Conservation (phyloP, 108 stramenopile genomes). For the Mediolabrus comicus region DNA sequence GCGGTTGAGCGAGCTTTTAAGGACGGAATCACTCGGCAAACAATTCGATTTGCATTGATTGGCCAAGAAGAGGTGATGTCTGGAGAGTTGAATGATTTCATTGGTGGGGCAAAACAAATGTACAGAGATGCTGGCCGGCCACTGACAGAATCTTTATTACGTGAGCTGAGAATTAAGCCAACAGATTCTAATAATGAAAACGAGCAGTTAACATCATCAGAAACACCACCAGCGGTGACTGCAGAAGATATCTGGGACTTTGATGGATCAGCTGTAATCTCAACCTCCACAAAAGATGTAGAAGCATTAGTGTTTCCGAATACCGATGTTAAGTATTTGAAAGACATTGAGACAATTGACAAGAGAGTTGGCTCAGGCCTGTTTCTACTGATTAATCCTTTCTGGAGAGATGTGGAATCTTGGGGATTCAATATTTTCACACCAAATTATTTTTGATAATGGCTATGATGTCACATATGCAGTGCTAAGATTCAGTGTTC, state of each 20-base stretch:
- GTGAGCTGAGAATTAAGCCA: slow-evolving; percentile 48
- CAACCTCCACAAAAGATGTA: slow-evolving; percentile 57
- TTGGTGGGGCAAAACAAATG: slow-evolving; percentile 86
- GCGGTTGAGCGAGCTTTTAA: slow-evolving; percentile 74
- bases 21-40: slow-evolving; percentile 73
- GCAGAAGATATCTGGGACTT: slow-evolving; percentile 86
- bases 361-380: slow-evolving; percentile 56
- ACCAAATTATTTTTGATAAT: slow-evolving; percentile 65
- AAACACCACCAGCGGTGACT: slow-evolving; percentile 49
- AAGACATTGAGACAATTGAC: slow-evolving; percentile 65
- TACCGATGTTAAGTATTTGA: slow-evolving; percentile 77
- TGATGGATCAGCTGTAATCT: slow-evolving; percentile 77
- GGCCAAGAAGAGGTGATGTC: slow-evolving; percentile 51
- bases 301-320: slow-evolving; percentile 83
- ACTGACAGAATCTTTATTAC: slow-evolving; percentile 58
- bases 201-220: slow-evolving; percentile 7
- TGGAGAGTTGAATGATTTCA: slow-evolving; percentile 68
- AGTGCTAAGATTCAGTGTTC: slow-evolving; percentile 51
- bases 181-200: slow-evolving; percentile 10
- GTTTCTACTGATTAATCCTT: slow-evolving; percentile 79
- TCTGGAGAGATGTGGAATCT: slow-evolving; percentile 80
- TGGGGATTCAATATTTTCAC: slow-evolving; percentile 84
- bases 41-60: slow-evolving; percentile 73
- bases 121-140: slow-evolving; percentile 76
- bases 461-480: slow-evolving; percentile 76